Evolutionary conservation across 257 asterid genomes (phyloP).

Genomic region (Salvia miltiorrhiza): DNA sequence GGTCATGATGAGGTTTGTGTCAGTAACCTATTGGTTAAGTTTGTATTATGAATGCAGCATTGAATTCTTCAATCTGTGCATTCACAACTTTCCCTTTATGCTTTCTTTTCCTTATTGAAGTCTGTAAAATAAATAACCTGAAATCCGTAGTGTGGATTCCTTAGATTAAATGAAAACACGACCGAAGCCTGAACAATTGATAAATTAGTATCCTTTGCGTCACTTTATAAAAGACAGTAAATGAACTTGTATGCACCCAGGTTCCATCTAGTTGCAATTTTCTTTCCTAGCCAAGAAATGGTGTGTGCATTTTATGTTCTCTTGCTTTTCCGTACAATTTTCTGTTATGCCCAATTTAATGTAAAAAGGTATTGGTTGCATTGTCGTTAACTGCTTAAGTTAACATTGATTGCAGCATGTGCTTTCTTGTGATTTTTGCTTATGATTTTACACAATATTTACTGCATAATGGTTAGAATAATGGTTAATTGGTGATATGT

Average conservation of each 20-base stretch:
- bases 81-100: background rate
- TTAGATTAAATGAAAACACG: no score
- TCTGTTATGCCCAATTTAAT: background rate
- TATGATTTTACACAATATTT: no score
- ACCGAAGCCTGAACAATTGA: background rate
- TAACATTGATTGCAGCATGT: background rate
- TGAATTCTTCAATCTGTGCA: slow-evolving; percentile 11
- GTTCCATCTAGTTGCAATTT: background rate
- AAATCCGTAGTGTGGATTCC: background rate
- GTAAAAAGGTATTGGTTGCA: background rate
- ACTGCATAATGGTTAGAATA: background rate
- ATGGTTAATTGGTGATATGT: background rate
- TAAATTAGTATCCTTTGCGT: background rate
- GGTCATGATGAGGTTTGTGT: slow-evolving; percentile 95
- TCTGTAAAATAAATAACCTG: slow-evolving; percentile 4
- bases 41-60: slow-evolving; percentile 15
- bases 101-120: background rate
- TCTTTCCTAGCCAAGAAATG: background rate
- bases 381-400: background rate
- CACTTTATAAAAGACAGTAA: background rate
- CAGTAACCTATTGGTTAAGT: slow-evolving; percentile 18
- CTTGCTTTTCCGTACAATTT: background rate
- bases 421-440: background rate
- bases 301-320: background rate
- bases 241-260: background rate